Evolutionary conservation across 768 basidiomycete genomes (phyloP).

Genomic region (Xerocomus potaroensis): DNA sequence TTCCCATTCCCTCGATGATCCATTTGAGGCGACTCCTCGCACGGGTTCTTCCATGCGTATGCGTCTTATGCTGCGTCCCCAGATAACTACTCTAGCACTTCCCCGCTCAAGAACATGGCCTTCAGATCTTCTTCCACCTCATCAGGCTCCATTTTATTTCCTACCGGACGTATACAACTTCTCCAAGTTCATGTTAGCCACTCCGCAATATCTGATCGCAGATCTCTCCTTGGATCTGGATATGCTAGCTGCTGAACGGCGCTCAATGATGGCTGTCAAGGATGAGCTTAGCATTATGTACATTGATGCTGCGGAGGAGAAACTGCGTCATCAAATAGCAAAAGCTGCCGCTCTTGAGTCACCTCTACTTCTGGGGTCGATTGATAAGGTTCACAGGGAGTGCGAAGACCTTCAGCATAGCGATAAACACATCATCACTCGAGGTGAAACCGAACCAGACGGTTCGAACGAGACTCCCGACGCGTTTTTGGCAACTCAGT

Average conservation of each 20-base stretch:
- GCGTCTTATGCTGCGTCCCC: slow-evolving; percentile 89
- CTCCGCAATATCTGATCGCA: slow-evolving; percentile 74
- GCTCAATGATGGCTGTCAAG: slow-evolving; percentile 55
- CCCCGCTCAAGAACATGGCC: slow-evolving; percentile 93
- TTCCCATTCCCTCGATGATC: slow-evolving; percentile 37
- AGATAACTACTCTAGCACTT: slow-evolving; percentile 91
- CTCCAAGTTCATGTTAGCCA: slow-evolving; percentile 95
- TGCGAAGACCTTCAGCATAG: slow-evolving; percentile 51
- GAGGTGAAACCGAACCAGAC: slow-evolving; percentile 14
- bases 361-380: slow-evolving; percentile 53
- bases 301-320: slow-evolving; percentile 72
- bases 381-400: slow-evolving; percentile 60
- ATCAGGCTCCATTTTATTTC: slow-evolving; percentile 95
- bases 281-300: slow-evolving; percentile 80
- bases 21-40: slow-evolving; percentile 39
- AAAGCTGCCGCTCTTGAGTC: slow-evolving; percentile 77
- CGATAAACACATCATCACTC: slow-evolving; percentile 9
- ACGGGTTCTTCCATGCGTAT: slow-evolving; percentile 66
- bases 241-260: slow-evolving; percentile 68
- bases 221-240: slow-evolving; percentile 72
- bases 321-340: slow-evolving; percentile 73
- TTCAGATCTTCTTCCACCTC: slow-evolving; percentile 84
- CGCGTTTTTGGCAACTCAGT: slow-evolving; percentile 51
- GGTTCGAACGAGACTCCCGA: slow-evolving; percentile 45
- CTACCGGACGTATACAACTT: slow-evolving; percentile 85